Evolutionary conservation across 1,284 basidiomycete genomes (phyloP).

Genomic region (Exobasidium rhododendri): DNA sequence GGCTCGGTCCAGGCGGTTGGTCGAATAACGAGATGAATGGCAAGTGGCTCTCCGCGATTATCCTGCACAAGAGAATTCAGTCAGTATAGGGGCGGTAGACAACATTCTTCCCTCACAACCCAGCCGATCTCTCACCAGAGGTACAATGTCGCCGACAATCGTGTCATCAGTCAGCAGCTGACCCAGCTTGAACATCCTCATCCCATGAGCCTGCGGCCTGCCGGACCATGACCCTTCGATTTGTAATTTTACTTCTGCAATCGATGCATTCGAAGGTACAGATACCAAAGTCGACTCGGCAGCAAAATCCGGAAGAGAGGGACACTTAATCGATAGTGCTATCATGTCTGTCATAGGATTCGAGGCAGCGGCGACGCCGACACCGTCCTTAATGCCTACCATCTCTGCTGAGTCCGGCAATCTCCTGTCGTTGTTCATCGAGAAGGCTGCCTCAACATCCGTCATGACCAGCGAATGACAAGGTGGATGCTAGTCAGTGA

Average conservation of each 20-base stretch:
- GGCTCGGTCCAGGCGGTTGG: constrained; percentile 41
- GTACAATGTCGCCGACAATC: constrained; percentile 20
- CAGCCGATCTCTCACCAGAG: constrained; percentile 2
- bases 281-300: constrained; percentile 1
- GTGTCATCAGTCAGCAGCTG: constrained; percentile 31
- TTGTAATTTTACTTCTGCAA: constrained; percentile 24
- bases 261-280: neutral
- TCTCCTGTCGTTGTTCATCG: neutral
- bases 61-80: constrained; percentile 10
- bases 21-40: constrained; percentile 46
- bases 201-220: constrained; percentile 30
- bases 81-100: neutral
- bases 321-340: constrained; percentile 4
- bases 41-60: constrained; percentile 23
- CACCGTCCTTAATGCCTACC: constrained; percentile 3
- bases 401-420: constrained; percentile 1
- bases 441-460: neutral
- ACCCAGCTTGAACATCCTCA: constrained; percentile 43
- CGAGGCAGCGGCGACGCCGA: neutral
- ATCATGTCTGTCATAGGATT: neutral
- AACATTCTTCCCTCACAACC: neutral
- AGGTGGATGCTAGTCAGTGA: too few species aligned
- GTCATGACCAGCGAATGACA: neutral
- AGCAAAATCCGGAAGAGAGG: neutral
- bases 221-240: constrained; percentile 34